These are phyloP conservation scores for Diplodia scrobiculata DNA, from an alignment of 2,329 filamentous ascomycete species.

Conservation along the genomic window DNA sequence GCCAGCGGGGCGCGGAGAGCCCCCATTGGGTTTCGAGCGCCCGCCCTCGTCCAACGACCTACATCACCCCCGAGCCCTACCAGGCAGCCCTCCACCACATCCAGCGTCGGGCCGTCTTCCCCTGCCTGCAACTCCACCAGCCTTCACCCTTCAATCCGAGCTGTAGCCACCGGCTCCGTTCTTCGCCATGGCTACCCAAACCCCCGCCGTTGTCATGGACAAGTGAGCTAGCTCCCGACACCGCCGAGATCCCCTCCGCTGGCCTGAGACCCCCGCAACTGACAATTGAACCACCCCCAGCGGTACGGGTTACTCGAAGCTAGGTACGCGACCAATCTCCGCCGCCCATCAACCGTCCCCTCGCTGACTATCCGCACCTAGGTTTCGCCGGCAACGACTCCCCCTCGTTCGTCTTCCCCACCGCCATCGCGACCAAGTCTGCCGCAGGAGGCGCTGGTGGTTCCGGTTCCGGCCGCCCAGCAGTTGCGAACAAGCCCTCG, in stretches of 20 bases:
- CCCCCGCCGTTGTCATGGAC: slow-evolving; percentile 99
- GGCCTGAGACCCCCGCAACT: slow-evolving; percentile 32
- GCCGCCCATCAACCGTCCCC: slow-evolving; percentile 25
- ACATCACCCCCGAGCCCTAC: slow-evolving; percentile 29
- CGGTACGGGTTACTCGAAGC: slow-evolving; percentile 99
- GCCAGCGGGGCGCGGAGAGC: slow-evolving; percentile 26
- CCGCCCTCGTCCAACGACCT: slow-evolving; percentile 28
- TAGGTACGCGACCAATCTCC: slow-evolving; percentile 66
- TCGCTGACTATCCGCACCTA: slow-evolving; percentile 51
- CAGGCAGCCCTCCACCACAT: slow-evolving; percentile 25
- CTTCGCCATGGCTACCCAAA: slow-evolving; percentile 86
- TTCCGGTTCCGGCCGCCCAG: slow-evolving; percentile 82
- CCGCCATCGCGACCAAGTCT: slow-evolving; percentile 94
- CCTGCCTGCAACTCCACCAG: slow-evolving; percentile 33
- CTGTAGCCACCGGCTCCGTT: slow-evolving; percentile 30
- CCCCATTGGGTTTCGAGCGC: slow-evolving; percentile 26
- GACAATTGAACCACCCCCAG: slow-evolving; percentile 58
- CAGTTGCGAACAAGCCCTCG: slow-evolving; percentile 91
- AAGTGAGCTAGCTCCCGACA: slow-evolving; percentile 62
- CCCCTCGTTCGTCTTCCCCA: slow-evolving; percentile 98
- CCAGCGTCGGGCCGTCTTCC: slow-evolving; percentile 27
- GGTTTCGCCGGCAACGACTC: slow-evolving; percentile 99
- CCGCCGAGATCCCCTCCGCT: slow-evolving; percentile 27
- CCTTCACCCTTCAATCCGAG: slow-evolving; percentile 30
- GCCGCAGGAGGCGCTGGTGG: slow-evolving; percentile 68